These are phyloP conservation scores for Suhomyces ambrosiae DNA, from an alignment of 1,139 yeast genomes.

Conservation along the genomic window DNA sequence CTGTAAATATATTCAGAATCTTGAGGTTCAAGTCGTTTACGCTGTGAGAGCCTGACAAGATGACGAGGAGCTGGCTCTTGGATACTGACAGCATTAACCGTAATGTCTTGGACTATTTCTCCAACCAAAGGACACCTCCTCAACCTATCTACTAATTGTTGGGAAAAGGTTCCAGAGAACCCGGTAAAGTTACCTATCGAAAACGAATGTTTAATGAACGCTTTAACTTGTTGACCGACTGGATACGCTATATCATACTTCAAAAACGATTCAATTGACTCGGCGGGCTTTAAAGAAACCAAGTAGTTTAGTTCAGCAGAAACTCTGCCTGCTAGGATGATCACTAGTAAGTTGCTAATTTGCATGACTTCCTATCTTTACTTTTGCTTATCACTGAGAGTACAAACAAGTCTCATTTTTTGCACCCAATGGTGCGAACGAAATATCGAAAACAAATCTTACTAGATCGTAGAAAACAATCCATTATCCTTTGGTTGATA, in stretches of 20 bases:
- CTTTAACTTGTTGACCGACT: slow-evolving; percentile 37
- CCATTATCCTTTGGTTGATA: too few species aligned
- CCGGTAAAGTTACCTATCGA: slow-evolving; percentile 68
- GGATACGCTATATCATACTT: slow-evolving; percentile 39
- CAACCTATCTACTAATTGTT: slow-evolving; percentile 49
- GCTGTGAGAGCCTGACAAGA: slow-evolving; percentile 63
- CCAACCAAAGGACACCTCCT: slow-evolving; percentile 52
- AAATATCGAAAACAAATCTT: background rate
- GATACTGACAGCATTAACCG: slow-evolving; percentile 45
- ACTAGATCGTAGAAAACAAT: too few species aligned
- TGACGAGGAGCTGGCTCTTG: slow-evolving; percentile 68
- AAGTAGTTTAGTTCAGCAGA: slow-evolving; percentile 13
- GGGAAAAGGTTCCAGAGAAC: slow-evolving; percentile 59
- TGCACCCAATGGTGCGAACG: slow-evolving; percentile 1
- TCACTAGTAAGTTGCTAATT: background rate
- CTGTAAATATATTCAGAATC: slow-evolving; percentile 45
- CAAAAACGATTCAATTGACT: slow-evolving; percentile 41
- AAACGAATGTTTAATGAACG: slow-evolving; percentile 47
- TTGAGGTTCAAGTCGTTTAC: slow-evolving; percentile 32
- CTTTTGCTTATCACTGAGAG: background rate
- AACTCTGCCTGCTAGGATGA: background rate
- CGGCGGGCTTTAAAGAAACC: slow-evolving; percentile 17
- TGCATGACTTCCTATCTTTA: background rate
- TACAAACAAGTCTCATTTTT: background rate
- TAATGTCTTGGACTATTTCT: slow-evolving; percentile 60